A percentile compares a stretch with the other conserved stretches of the same genome.
phyloP scores from a whole-genome alignment of 2,329 filamentous ascomycete genomes.

The Talaromyces pinophilus region DNA sequence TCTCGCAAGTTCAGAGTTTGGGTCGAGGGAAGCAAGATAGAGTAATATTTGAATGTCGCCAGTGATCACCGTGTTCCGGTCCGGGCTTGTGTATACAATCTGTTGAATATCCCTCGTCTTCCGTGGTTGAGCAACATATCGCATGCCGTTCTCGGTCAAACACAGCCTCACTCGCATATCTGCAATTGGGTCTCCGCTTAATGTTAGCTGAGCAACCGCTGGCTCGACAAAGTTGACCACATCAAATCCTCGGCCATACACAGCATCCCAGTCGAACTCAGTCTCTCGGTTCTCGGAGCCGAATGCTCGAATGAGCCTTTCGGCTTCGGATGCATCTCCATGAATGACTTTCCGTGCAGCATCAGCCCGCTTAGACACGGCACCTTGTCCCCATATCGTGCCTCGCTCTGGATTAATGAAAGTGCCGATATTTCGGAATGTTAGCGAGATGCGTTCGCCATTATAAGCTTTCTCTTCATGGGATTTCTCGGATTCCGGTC shows the following conservation, averaged over 20 bases:
- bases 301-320: constrained; percentile 72
- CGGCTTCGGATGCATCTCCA: constrained; percentile 65
- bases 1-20: constrained; percentile 26
- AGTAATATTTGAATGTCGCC: constrained; percentile 38
- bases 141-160: constrained; percentile 43
- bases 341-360: constrained; percentile 67
- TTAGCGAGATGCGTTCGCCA: constrained; percentile 84
- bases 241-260: constrained; percentile 82
- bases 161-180: constrained; percentile 43
- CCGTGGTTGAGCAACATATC: constrained; percentile 32
- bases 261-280: constrained; percentile 69
- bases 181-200: constrained; percentile 36
- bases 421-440: constrained; percentile 86
- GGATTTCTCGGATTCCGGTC: constrained; percentile 66
- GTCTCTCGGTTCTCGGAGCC: constrained; percentile 76
- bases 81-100: constrained; percentile 34
- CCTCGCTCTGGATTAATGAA: constrained; percentile 67
- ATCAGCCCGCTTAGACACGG: constrained; percentile 64
- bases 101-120: constrained; percentile 20
- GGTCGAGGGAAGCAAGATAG: constrained; percentile 31
- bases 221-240: constrained; percentile 58
- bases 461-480: constrained; percentile 68
- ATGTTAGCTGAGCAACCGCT: constrained; percentile 34
- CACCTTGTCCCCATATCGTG: constrained; percentile 90
- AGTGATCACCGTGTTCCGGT: constrained; percentile 31